Conservation (phyloP, 1,284 basidiomycete genomes). For the Violaceomyces palustris region DNA sequence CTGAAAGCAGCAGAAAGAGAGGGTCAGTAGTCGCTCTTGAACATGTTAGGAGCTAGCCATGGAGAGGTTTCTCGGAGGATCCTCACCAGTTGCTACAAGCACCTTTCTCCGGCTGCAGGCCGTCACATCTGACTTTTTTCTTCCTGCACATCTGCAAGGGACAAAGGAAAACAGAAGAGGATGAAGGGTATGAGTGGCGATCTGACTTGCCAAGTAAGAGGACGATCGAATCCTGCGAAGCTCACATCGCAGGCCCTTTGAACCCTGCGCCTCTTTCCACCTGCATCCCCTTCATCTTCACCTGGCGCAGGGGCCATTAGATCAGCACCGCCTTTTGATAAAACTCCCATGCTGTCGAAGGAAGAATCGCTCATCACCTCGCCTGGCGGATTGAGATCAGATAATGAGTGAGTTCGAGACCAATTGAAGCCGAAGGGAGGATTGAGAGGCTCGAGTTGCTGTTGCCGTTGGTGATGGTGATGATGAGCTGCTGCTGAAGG, state of each 20-base stretch:
- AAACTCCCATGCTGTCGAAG: too few species aligned
- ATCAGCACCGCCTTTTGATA: too few species aligned
- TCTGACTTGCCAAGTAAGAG: too few species aligned
- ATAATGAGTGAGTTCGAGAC: too few species aligned
- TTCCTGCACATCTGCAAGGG: slow-evolving; percentile 32
- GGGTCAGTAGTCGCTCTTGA: background rate
- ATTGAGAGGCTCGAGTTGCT: too few species aligned
- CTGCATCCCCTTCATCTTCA: slow-evolving; percentile 34
- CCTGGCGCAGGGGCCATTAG: too few species aligned
- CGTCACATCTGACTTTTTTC: slow-evolving; percentile 46
- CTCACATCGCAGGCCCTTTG: slow-evolving; percentile 41
- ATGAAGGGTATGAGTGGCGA: background rate
- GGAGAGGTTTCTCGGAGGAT: background rate
- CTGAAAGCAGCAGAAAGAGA: slow-evolving; percentile 1
- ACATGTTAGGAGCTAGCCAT: too few species aligned
- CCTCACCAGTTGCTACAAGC: slow-evolving; percentile 35
- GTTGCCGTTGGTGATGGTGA: too few species aligned
- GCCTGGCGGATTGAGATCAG: too few species aligned
- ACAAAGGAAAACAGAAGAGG: background rate
- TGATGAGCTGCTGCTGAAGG: too few species aligned
- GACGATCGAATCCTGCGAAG: background rate
- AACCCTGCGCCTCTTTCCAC: slow-evolving; percentile 36
- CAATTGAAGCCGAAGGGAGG: too few species aligned
- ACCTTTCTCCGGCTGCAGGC: slow-evolving; percentile 33
- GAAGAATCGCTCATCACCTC: too few species aligned